A percentile compares a stretch with the other conserved stretches of the same genome.
Conservation (phyloP, 2,329 filamentous ascomycete genomes). For the Ophiostoma piceae region DNA sequence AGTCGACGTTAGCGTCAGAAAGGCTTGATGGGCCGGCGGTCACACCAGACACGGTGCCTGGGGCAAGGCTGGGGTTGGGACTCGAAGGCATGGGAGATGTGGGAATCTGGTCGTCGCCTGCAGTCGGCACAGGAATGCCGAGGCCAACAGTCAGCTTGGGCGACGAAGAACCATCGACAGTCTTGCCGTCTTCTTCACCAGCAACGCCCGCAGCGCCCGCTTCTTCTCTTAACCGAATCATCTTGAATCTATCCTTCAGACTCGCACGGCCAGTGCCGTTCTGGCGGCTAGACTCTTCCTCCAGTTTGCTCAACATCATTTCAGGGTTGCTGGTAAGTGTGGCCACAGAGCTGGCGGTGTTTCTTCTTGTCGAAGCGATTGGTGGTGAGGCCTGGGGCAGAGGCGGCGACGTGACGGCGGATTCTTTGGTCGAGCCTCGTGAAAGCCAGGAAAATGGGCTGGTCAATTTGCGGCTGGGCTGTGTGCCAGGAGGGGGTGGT, state of each 20-base stretch:
- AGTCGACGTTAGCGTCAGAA: constrained; percentile 70
- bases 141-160: constrained; percentile 19
- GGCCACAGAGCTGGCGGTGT: constrained; percentile 73
- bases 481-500: constrained; percentile 33
- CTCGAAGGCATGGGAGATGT: constrained; percentile 54
- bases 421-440: constrained; percentile 58
- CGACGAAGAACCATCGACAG: constrained; percentile 33
- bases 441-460: constrained; percentile 86
- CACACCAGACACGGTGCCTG: constrained; percentile 79
- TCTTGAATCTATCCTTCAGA: constrained; percentile 72
- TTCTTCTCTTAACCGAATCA: constrained; percentile 69
- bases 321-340: constrained; percentile 78
- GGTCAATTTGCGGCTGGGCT: constrained; percentile 63
- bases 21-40: constrained; percentile 68
- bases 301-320: constrained; percentile 69
- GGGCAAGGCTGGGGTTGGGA: constrained; percentile 66
- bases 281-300: constrained; percentile 54
- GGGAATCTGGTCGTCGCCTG: constrained; percentile 30
- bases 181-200: constrained; percentile 45
- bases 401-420: constrained; percentile 40
- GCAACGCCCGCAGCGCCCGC: constrained; percentile 37
- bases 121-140: constrained; percentile 12
- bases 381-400: constrained; percentile 46
- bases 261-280: constrained; percentile 52
- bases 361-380: constrained; percentile 52